phyloP scores from a whole-genome alignment of 495 filamentous ascomycete genomes.

The Trichocladium antarcticum region DNA sequence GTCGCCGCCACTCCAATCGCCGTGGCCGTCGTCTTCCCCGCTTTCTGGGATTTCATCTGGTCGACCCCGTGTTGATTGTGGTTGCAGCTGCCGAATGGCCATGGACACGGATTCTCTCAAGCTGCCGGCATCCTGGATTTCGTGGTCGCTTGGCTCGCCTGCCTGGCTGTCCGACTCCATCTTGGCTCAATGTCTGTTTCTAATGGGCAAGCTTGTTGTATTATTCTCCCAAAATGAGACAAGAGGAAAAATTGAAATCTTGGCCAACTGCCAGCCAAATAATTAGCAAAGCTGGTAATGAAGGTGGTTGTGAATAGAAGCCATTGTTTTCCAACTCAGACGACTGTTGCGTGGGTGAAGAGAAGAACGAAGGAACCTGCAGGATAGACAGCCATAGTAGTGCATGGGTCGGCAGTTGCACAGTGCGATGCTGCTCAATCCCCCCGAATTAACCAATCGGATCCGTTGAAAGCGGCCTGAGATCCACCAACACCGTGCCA shows the following conservation, averaged over 20 bases:
- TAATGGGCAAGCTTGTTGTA: not conserved
- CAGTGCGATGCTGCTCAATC: not conserved
- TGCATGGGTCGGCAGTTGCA: no score
- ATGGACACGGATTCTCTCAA: constrained; percentile 6
- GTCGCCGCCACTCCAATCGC: not conserved
- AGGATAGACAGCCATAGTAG: no score
- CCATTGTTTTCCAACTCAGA: no score
- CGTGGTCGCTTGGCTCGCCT: not conserved
- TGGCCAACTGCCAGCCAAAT: no score
- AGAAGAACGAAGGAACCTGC: no score
- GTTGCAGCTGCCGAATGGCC: not conserved
- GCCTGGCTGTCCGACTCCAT: constrained; percentile 7
- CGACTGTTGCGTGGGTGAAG: no score
- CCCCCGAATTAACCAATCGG: not conserved
- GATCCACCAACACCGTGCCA: not conserved
- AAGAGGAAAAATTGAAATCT: no score
- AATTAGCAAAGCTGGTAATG: no score
- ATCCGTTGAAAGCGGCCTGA: not conserved
- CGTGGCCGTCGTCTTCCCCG: constrained; percentile 1
- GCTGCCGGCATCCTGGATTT: not conserved
- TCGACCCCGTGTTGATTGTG: not conserved
- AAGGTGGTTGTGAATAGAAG: no score
- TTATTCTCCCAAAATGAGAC: no score
- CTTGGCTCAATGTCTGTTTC: not conserved
- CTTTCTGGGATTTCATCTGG: constrained; percentile 9